Evolutionary conservation across 2,329 filamentous ascomycete species (phyloP), one percentile per base, ranked within the genome.

Genomic region (Phialophora macrospora): DNA sequence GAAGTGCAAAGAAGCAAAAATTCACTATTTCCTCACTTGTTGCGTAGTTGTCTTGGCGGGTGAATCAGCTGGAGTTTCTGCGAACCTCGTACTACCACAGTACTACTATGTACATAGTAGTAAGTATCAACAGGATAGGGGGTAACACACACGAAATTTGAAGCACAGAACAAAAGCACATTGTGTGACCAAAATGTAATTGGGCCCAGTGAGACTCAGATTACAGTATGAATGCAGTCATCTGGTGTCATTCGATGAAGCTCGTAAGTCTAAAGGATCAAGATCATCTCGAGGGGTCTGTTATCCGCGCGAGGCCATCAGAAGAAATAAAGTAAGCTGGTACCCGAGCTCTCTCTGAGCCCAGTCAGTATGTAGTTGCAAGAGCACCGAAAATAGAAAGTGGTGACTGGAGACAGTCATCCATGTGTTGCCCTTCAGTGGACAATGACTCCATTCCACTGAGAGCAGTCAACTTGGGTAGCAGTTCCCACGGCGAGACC

Each of bases 401-500:
- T 5, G 1, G 17, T 34, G 26, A 12, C 51, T 28, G 7, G 24
- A 24, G 24, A 24, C 52, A 9, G 24, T 34, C 52, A 11, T 34
- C 5, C 28, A 20, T 32, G 3, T 24, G 24, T 24, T 24, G n/a
- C n/a, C n/a, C 8, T 52, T 24, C 56, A 70, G 49, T 64, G 55
- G 22, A 71, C 63, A 52, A 69, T 32, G 26, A 56, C 69, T 4
- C 69, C 69, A 28, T 59, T 62, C 69, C 69, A 72, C n/a, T 66
- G 38, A 20, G 62, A 69, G 49, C 71, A 72, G 46, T 68, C 64
- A 38, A 72, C 70, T 57, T 72, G 66, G 17, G 62, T 67, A 20
- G 71, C 71, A 11, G 69, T 65, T 5, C 69, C 71, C 20, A 71
- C 41, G 14, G 69, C 71, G 41, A 72, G 64, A 20, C 71, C 71